These are phyloP conservation scores for Glomus cerebriforme DNA, from an alignment of 192 early-diverging fungal genomes.

Conservation along the genomic window DNA sequence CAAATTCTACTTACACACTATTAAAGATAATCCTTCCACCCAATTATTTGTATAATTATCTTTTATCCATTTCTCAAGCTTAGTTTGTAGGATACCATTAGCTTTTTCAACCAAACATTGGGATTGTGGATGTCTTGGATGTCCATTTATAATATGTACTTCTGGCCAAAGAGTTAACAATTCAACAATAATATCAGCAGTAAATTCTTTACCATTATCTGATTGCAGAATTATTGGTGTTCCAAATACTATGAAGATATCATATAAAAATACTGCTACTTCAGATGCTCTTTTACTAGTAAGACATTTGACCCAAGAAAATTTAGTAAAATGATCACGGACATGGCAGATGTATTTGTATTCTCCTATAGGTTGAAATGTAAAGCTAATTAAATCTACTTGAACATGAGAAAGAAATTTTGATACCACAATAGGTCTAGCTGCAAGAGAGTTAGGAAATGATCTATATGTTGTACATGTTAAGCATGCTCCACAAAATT, in stretches of 20 bases:
- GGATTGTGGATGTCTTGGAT: not conserved
- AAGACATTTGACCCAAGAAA: not conserved
- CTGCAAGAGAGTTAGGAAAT: not conserved
- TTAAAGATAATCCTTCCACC: not conserved
- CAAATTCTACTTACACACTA: not conserved
- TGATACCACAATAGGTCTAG: not conserved
- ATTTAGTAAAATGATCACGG: not conserved
- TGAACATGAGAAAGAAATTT: not conserved
- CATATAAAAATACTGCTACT: conserved; percentile 8
- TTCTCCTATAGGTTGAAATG: too few relatives aligned
- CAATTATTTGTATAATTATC: not conserved
- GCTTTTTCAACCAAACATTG: not conserved
- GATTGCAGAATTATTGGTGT: not conserved
- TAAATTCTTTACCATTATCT: conserved; percentile 1
- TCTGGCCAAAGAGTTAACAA: not conserved
- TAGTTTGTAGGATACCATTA: conserved; percentile 2
- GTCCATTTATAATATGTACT: not conserved
- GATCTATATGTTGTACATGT: not conserved
- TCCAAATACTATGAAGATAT: not conserved
- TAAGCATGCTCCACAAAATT: not conserved
- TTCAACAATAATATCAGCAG: not conserved
- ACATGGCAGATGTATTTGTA: not conserved
- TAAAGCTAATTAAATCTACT: not conserved
- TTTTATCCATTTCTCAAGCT: not conserved
- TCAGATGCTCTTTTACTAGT: not conserved